Conservation (phyloP, 2,329 filamentous ascomycete genomes). For the Dryadomyces quercus-mongolicae region DNA sequence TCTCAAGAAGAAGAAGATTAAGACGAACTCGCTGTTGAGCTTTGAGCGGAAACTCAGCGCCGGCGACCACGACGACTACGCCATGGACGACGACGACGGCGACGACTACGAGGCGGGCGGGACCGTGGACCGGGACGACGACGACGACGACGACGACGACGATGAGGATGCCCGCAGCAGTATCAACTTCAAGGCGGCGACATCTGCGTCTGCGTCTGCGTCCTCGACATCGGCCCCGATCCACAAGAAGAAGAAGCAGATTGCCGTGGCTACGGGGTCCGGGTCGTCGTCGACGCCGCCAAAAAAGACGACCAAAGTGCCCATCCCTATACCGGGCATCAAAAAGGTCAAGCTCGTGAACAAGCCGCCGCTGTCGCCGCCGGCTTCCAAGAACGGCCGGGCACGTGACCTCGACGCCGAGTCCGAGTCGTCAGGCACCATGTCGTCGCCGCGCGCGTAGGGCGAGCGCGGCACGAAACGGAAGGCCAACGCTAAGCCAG, state of each 20-base stretch:
- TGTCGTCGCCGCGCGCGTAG: slow-evolving; percentile 38
- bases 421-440: slow-evolving; percentile 43
- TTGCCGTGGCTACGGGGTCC: slow-evolving; percentile 12
- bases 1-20: slow-evolving; percentile 43
- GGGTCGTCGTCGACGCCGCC: slow-evolving; percentile 23
- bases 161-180: slow-evolving; percentile 5
- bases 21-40: slow-evolving; percentile 35
- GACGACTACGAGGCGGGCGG: slow-evolving; percentile 10
- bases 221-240: not conserved
- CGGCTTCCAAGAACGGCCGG: slow-evolving; percentile 35
- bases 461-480: not conserved
- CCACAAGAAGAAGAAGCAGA: slow-evolving; percentile 11
- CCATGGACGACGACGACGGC: slow-evolving; percentile 9
- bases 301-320: slow-evolving; percentile 30
- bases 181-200: slow-evolving; percentile 6
- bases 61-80: slow-evolving; percentile 8
- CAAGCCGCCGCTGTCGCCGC: slow-evolving; percentile 32
- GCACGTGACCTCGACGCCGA: slow-evolving; percentile 31
- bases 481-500: too few relatives aligned
- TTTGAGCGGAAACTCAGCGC: slow-evolving; percentile 29
- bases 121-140: slow-evolving; percentile 1
- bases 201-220: not conserved
- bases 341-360: slow-evolving; percentile 31
- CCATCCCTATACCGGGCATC: slow-evolving; percentile 25
- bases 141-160: slow-evolving; percentile 1